These are phyloP conservation scores for Senecio squalidus DNA, from an alignment of 140 eudicot species.

Conservation along the genomic window DNA sequence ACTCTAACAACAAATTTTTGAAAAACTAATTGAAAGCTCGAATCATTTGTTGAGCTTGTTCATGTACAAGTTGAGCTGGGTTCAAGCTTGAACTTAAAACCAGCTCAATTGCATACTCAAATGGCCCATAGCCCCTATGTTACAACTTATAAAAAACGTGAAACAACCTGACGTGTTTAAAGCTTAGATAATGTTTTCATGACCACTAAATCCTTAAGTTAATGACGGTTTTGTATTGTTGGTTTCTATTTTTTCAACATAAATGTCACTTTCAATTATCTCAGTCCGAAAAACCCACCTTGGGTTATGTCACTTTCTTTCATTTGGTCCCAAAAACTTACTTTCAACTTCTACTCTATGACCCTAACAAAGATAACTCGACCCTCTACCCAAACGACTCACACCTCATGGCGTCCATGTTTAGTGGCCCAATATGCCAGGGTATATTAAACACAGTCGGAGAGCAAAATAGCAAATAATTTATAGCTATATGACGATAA, in stretches of 20 bases:
- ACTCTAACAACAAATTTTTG: too few relatives aligned
- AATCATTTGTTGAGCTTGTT: background rate
- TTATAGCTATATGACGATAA: background rate
- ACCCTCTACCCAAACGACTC: background rate
- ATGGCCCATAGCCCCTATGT: too few relatives aligned
- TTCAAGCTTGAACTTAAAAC: too few relatives aligned
- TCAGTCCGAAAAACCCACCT: too few relatives aligned
- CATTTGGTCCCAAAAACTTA: conserved; percentile 25
- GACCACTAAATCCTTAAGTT: too few relatives aligned
- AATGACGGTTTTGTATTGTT: too few relatives aligned
- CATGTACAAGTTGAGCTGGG: too few relatives aligned
- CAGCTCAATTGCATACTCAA: background rate
- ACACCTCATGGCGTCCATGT: conserved; percentile 18
- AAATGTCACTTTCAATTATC: too few relatives aligned
- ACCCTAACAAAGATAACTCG: conserved; percentile 8
- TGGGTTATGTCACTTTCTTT: conserved; percentile 11
- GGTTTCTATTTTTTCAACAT: too few relatives aligned
- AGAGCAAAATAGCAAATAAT: background rate
- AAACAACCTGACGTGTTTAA: too few relatives aligned
- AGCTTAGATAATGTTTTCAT: too few relatives aligned
- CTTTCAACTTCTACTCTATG: background rate
- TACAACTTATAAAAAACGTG: too few relatives aligned
- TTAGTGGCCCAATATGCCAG: conserved; percentile 14
- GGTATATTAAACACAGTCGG: conserved; percentile 5
- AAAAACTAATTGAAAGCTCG: background rate